These are phyloP conservation scores for Arthrobotrys sinensis DNA, from an alignment of 2,329 filamentous ascomycete genomes.

Conservation along the genomic window DNA sequence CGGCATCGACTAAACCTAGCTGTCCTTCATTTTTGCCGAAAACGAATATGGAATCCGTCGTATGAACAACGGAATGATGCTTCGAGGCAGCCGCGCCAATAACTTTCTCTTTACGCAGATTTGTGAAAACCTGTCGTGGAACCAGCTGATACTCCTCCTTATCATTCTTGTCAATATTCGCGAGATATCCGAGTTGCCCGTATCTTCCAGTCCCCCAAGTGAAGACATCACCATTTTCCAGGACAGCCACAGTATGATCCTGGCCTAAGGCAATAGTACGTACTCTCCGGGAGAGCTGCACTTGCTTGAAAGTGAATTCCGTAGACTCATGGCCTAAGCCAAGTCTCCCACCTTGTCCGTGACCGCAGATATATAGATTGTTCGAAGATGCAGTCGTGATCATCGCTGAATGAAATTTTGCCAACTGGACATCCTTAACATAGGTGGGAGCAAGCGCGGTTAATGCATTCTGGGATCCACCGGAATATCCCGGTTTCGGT, in stretches of 20 bases:
- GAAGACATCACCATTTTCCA: constrained; percentile 89
- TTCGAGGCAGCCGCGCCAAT: constrained; percentile 88
- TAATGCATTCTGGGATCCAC: constrained; percentile 32
- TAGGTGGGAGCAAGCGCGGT: constrained; percentile 37
- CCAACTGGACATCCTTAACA: constrained; percentile 71
- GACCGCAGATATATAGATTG: constrained; percentile 92
- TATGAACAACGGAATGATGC: constrained; percentile 92
- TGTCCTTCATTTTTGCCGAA: constrained; percentile 98
- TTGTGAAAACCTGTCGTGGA: constrained; percentile 91
- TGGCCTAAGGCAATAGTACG: constrained; percentile 86
- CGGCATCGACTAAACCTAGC: constrained; percentile 89
- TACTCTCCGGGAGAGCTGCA: constrained; percentile 77
- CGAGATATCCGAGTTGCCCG: constrained; percentile 86
- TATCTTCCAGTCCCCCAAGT: constrained; percentile 93
- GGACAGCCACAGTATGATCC: constrained; percentile 89
- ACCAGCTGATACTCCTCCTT: constrained; percentile 86
- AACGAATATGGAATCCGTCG: constrained; percentile 84
- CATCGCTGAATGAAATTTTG: constrained; percentile 91
- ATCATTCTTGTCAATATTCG: constrained; percentile 77
- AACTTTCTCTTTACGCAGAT: constrained; percentile 87
- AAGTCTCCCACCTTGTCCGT: constrained; percentile 89
- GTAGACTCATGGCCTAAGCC: constrained; percentile 89
- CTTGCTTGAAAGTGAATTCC: constrained; percentile 85
- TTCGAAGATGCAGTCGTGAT: constrained; percentile 88
- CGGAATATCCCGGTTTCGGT: constrained; percentile 76